These are phyloP conservation scores for Lasiodiplodia hormozganensis DNA, from an alignment of 2,329 filamentous ascomycete species.

Conservation along the genomic window DNA sequence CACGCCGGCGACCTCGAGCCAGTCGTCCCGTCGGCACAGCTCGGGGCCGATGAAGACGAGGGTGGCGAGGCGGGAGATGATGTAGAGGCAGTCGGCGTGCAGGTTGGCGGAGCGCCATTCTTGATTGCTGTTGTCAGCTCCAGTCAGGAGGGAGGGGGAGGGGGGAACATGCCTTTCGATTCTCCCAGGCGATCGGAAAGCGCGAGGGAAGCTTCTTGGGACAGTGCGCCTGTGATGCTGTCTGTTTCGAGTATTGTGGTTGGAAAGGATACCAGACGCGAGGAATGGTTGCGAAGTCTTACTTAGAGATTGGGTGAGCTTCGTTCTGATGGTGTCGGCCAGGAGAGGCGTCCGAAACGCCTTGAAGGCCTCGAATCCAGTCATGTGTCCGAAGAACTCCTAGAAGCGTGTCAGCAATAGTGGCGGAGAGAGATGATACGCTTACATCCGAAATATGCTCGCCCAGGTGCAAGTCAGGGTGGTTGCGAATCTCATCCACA, in stretches of 20 bases:
- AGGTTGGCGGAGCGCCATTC: constrained; percentile 34
- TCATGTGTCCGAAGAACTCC: constrained; percentile 1
- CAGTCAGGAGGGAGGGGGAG: no score
- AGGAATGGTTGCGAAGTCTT: background rate
- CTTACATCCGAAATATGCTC: background rate
- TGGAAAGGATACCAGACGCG: no score
- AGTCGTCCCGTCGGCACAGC: constrained; percentile 47
- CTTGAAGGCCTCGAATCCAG: constrained; percentile 3
- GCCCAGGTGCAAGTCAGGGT: no score
- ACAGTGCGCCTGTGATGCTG: background rate
- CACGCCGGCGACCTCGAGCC: constrained; percentile 43
- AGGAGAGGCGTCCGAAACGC: background rate
- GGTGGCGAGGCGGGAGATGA: constrained; percentile 50
- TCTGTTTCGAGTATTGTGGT: background rate
- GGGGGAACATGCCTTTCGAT: background rate
- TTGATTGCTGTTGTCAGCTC: background rate
- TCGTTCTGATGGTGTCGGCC: background rate
- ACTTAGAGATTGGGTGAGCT: constrained; percentile 12
- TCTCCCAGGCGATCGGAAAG: background rate
- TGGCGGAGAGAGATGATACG: background rate
- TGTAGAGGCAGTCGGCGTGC: constrained; percentile 35
- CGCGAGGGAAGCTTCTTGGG: background rate
- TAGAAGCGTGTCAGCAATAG: background rate
- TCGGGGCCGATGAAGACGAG: constrained; percentile 50
- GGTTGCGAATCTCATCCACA: background rate